Conservation (phyloP, 139 green algal species). For the Axilococcus clingmanii region DNA sequence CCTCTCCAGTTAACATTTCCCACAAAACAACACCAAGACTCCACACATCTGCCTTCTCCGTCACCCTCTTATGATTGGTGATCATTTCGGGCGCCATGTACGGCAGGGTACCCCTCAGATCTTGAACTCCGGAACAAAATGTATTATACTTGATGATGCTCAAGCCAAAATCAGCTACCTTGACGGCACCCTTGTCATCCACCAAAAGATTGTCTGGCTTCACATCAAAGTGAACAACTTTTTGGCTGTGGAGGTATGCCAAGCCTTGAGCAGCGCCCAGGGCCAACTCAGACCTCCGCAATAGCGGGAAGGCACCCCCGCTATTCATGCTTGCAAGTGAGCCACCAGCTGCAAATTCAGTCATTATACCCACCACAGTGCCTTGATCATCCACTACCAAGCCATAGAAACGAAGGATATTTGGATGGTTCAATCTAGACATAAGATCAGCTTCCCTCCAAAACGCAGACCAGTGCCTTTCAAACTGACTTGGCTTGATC, state of each 20-base stretch:
- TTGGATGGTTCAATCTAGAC: conserved; percentile 77
- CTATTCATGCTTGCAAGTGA: conserved; percentile 38
- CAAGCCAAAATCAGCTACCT: conserved; percentile 80
- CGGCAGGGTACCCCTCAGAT: conserved; percentile 44
- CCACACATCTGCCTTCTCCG: conserved; percentile 48
- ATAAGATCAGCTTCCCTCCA: conserved; percentile 74
- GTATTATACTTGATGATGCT: conserved; percentile 69
- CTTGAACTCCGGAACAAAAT: conserved; percentile 35
- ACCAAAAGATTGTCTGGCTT: conserved; percentile 92
- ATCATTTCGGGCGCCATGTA: conserved; percentile 56
- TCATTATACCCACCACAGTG: conserved; percentile 70
- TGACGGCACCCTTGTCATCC: conserved; percentile 29
- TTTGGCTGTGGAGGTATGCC: conserved; percentile 79
- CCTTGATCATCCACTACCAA: conserved; percentile 45
- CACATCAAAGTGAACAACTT: conserved; percentile 92
- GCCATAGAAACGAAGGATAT: conserved; percentile 88
- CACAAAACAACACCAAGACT: conserved; percentile 46
- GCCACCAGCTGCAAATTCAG: conserved; percentile 71
- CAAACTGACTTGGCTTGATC: conserved; percentile 51
- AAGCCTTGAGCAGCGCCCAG: conserved; percentile 71
- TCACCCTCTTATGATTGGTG: conserved; percentile 35
- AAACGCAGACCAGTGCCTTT: conserved; percentile 62
- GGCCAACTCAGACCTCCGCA: conserved; percentile 61
- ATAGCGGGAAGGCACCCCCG: conserved; percentile 34
- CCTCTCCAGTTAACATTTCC: conserved; percentile 44